Evolutionary conservation across 805 yeast genomes (phyloP).

Genomic region (Sugiyamaella chiloensis): DNA sequence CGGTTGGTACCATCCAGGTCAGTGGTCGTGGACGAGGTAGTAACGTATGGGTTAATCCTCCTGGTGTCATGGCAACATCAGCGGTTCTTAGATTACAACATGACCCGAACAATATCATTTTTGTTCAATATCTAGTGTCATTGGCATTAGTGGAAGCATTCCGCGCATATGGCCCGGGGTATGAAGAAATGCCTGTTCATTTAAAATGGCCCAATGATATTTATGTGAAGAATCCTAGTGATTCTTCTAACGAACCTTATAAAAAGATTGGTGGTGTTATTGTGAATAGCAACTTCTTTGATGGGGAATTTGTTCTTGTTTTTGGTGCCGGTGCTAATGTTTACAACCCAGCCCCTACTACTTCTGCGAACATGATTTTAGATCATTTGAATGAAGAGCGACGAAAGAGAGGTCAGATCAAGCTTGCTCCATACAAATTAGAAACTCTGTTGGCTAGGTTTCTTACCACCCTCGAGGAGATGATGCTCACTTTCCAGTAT

Average conservation of each 20-base stretch:
- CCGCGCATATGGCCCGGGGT: conserved; percentile 58
- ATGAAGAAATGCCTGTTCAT: conserved; percentile 70
- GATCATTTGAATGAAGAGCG: conserved; percentile 56
- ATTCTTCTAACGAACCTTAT: conserved; percentile 35
- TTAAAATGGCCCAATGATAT: conserved; percentile 98
- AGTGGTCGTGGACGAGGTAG: conserved; percentile 95
- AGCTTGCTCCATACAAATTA: conserved; percentile 44
- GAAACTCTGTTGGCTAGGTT: conserved; percentile 64
- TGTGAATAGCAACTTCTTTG: conserved; percentile 70
- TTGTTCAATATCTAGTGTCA: conserved; percentile 80
- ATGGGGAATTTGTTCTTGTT: conserved; percentile 59
- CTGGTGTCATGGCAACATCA: conserved; percentile 85
- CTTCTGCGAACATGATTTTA: conserved; percentile 75
- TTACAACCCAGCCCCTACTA: conserved; percentile 84
- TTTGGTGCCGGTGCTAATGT: conserved; percentile 88
- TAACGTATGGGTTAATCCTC: conserved; percentile 92
- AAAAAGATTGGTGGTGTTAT: conserved; percentile 81
- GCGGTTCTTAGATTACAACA: conserved; percentile 59
- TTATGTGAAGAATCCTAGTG: conserved; percentile 62
- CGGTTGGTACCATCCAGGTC: conserved; percentile 78
- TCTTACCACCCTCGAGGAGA: conserved; percentile 60
- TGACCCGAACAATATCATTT: conserved; percentile 54
- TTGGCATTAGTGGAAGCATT: conserved; percentile 82
- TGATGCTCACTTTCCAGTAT: conserved; percentile 49
- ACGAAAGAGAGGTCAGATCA: conserved; percentile 38